phyloP scores from a whole-genome alignment of 495 filamentous ascomycete genomes.

The Neurospora tetraspora region DNA sequence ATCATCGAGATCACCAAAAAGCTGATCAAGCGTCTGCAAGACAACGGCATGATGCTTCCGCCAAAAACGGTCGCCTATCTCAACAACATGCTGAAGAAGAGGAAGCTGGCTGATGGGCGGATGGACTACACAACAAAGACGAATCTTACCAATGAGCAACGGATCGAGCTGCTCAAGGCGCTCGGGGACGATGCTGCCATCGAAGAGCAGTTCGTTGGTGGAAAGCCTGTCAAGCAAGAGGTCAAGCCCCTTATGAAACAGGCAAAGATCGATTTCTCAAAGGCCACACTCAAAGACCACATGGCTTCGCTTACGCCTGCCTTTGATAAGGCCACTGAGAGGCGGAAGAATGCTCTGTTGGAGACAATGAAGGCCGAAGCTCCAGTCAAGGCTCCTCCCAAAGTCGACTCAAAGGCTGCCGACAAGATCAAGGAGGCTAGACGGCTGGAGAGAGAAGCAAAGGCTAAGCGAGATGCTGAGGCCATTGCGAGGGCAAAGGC shows the following conservation, averaged over 20 bases:
- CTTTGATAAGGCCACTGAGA: conserved; percentile 29
- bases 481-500: conserved; percentile 57
- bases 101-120: conserved; percentile 12
- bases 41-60: conserved; percentile 58
- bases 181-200: conserved; percentile 62
- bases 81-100: conserved; percentile 38
- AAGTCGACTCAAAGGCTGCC: conserved; percentile 21
- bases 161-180: conserved; percentile 70
- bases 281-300: conserved; percentile 31
- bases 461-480: conserved; percentile 58
- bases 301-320: conserved; percentile 25
- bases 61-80: conserved; percentile 51
- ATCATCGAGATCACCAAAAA: conserved; percentile 56
- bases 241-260: conserved; percentile 43
- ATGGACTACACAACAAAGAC: conserved; percentile 50
- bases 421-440: conserved; percentile 57
- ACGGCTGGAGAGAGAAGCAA: conserved; percentile 61
- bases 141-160: conserved; percentile 64
- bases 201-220: conserved; percentile 32
- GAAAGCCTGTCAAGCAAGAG: conserved; percentile 44
- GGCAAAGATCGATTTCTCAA: conserved; percentile 52
- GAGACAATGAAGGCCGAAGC: conserved; percentile 3
- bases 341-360: conserved; percentile 21
- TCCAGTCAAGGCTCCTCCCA: conserved; percentile 10
- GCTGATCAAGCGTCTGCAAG: conserved; percentile 60